A percentile compares a stretch with the other conserved stretches of the same genome.
These are phyloP conservation scores for Diaporthe australafricana DNA, from an alignment of 2,329 filamentous ascomycete species.

Conservation along the genomic window DNA sequence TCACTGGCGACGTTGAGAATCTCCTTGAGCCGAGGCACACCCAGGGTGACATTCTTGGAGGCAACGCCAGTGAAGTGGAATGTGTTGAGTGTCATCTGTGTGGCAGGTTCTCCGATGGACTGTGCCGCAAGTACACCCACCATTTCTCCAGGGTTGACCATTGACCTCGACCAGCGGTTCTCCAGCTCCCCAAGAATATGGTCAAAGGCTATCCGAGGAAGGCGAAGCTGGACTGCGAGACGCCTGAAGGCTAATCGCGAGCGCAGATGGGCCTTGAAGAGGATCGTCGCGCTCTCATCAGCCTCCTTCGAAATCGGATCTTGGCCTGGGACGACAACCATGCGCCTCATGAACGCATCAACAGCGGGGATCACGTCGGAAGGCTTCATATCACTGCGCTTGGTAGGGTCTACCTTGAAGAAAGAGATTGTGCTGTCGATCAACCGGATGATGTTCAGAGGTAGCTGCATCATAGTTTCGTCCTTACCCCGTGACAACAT, in stretches of 20 bases:
- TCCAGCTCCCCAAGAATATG: conserved; percentile 93
- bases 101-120: conserved; percentile 98
- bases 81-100: conserved; percentile 99
- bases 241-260: conserved; percentile 94
- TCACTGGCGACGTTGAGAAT: conserved; percentile 98
- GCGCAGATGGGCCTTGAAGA: conserved; percentile 92
- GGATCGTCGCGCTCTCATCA: conserved; percentile 85
- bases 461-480: conserved; percentile 89
- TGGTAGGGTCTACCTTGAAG: conserved; percentile 88
- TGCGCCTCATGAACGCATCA: conserved; percentile 76
- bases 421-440: conserved; percentile 90
- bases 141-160: conserved; percentile 96
- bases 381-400: conserved; percentile 90
- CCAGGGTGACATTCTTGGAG: conserved; percentile 98
- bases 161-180: conserved; percentile 85
- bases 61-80: conserved; percentile 99
- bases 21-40: conserved; percentile 99
- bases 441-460: conserved; percentile 90
- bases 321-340: conserved; percentile 87
- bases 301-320: conserved; percentile 88
- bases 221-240: conserved; percentile 83
- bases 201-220: conserved; percentile 93
- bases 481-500: conserved; percentile 74
- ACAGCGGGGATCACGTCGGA: conserved; percentile 87
- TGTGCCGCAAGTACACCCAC: conserved; percentile 97